These are phyloP conservation scores for Peterozyma toletana DNA, from an alignment of 805 yeast genomes.

Conservation along the genomic window DNA sequence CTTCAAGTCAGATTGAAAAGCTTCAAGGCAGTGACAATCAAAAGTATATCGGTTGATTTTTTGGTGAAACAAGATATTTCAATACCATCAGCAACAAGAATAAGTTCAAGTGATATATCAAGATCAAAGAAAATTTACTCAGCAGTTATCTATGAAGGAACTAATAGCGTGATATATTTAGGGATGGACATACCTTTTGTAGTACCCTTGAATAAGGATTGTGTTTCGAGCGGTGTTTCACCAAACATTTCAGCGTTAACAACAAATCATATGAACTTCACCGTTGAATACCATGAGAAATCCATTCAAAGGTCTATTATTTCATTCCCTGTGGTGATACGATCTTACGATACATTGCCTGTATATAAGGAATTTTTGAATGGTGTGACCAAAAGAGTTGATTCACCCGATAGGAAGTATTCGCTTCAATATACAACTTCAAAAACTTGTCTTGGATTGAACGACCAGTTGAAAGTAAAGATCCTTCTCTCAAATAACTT, in stretches of 20 bases:
- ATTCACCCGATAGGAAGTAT: slow-evolving; percentile 42
- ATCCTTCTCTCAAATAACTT: neutral
- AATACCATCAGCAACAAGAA: slow-evolving; percentile 24
- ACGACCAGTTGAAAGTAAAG: slow-evolving; percentile 34
- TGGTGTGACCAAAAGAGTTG: slow-evolving; percentile 34
- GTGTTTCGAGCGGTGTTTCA: slow-evolving; percentile 41
- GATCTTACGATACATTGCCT: slow-evolving; percentile 51
- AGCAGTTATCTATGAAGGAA: slow-evolving; percentile 27
- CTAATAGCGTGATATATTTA: slow-evolving; percentile 33
- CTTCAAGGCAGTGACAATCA: slow-evolving; percentile 37
- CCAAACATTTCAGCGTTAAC: slow-evolving; percentile 5
- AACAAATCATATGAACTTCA: neutral
- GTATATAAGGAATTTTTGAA: slow-evolving; percentile 48
- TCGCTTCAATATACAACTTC: slow-evolving; percentile 39
- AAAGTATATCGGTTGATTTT: slow-evolving; percentile 40
- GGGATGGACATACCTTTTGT: slow-evolving; percentile 57
- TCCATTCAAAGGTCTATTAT: slow-evolving; percentile 12
- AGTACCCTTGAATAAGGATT: slow-evolving; percentile 46
- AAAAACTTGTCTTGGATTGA: slow-evolving; percentile 50
- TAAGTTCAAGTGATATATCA: slow-evolving; percentile 26
- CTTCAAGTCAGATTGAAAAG: slow-evolving; percentile 45
- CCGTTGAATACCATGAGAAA: slow-evolving; percentile 4
- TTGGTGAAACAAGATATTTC: slow-evolving; percentile 43
- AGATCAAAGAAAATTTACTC: slow-evolving; percentile 27
- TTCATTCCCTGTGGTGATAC: slow-evolving; percentile 44